Evolutionary conservation across 2,329 filamentous ascomycete species (phyloP).

Genomic region (Aspergillus unguis): DNA sequence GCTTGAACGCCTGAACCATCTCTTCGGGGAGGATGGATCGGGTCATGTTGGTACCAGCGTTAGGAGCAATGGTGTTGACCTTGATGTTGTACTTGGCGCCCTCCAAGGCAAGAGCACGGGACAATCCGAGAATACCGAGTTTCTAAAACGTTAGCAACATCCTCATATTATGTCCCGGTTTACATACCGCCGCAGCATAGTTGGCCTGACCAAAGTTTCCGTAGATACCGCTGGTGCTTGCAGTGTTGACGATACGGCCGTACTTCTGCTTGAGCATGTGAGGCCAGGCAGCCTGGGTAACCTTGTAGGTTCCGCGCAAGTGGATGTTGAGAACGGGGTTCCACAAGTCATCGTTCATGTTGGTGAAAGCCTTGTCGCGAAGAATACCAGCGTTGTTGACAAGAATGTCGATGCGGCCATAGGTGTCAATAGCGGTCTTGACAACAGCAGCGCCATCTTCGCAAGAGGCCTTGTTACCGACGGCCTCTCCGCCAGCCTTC

Average conservation of each 20-base stretch:
- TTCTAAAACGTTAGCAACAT: constrained; percentile 52
- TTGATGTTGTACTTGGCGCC: constrained; percentile 97
- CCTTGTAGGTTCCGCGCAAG: constrained; percentile 90
- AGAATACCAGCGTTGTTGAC: constrained; percentile 99
- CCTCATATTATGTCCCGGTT: constrained; percentile 16
- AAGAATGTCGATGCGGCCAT: constrained; percentile 88
- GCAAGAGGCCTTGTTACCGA: constrained; percentile 87
- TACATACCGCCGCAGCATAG: constrained; percentile 79
- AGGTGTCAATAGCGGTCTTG: constrained; percentile 89
- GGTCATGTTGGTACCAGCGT: constrained; percentile 94
- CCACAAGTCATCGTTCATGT: constrained; percentile 96
- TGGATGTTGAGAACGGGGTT: constrained; percentile 90
- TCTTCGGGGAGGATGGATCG: constrained; percentile 92
- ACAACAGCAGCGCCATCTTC: constrained; percentile 89
- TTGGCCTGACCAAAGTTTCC: constrained; percentile 99
- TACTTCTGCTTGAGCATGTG: constrained; percentile 99
- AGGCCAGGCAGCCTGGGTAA: constrained; percentile 96
- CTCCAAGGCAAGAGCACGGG: constrained; percentile 85
- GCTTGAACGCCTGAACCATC: constrained; percentile 98
- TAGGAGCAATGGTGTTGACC: constrained; percentile 97
- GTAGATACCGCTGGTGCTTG: constrained; percentile 95
- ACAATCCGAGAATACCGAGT: constrained; percentile 92
- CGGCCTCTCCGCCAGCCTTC: constrained; percentile 81
- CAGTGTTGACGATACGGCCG: constrained; percentile 93
- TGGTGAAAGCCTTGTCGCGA: constrained; percentile 93